A percentile compares a stretch with the other conserved stretches of the same genome.
Evolutionary conservation across 2,329 filamentous ascomycete species (phyloP).

Genomic region (Ophiostoma ips): DNA sequence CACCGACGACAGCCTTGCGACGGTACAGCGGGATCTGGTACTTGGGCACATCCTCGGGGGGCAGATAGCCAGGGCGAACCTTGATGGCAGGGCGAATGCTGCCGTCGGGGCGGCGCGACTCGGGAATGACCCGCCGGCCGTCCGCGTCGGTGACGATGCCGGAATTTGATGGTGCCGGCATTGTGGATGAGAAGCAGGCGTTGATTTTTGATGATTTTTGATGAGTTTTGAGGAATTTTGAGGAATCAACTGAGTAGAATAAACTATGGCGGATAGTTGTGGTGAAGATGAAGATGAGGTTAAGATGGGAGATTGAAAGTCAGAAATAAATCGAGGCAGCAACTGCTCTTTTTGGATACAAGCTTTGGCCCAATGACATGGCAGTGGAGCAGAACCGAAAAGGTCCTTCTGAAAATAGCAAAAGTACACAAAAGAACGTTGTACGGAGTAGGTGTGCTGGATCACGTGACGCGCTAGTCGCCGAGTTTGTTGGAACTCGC

Average conservation of each 20-base stretch:
- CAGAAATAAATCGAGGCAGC: background rate
- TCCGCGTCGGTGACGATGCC: conserved; percentile 69
- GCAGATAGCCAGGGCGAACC: conserved; percentile 83
- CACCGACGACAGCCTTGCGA: conserved; percentile 71
- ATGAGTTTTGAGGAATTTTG: too few species aligned
- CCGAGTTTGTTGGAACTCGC: background rate
- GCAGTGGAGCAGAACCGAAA: background rate
- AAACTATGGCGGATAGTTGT: too few species aligned
- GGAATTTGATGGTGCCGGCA: conserved; percentile 29
- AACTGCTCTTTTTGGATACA: background rate
- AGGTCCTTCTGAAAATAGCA: background rate
- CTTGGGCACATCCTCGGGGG: conserved; percentile 87
- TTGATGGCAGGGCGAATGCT: conserved; percentile 89
- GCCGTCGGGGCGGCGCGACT: conserved; percentile 75
- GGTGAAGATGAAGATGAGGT: background rate
- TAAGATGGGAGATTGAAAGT: background rate
- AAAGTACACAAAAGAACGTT: too few species aligned
- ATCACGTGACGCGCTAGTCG: background rate
- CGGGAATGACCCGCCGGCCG: conserved; percentile 79
- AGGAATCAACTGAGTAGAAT: too few species aligned
- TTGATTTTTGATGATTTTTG: too few species aligned
- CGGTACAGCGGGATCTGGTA: conserved; percentile 50
- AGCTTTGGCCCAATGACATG: background rate
- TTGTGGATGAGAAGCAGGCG: too few species aligned
- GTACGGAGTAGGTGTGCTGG: too few species aligned